Percentiles rank a stretch among this genome's conserved stretches.
Evolutionary conservation across 2,329 filamentous ascomycete species (phyloP).

Genomic region (Huntiella savannae): DNA sequence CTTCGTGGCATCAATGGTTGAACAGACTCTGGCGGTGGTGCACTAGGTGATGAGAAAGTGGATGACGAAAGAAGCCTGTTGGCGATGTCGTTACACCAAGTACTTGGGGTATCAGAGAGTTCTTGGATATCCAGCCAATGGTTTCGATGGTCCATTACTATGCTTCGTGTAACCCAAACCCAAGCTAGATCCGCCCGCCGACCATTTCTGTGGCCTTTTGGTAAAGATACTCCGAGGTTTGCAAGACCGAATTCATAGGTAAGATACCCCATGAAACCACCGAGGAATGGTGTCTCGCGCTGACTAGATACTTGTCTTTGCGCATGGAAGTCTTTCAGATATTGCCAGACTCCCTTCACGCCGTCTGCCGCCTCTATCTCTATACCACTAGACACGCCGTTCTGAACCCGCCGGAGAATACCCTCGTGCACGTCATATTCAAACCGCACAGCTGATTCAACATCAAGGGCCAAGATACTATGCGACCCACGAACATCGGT

Average conservation of each 20-base stretch:
- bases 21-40: background rate
- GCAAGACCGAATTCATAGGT: slow-evolving; percentile 67
- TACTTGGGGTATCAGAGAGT: slow-evolving; percentile 12
- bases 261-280: slow-evolving; percentile 67
- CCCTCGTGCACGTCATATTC: slow-evolving; percentile 28
- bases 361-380: too few relatives aligned
- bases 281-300: slow-evolving; percentile 41
- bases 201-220: slow-evolving; percentile 13
- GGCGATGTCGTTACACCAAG: slow-evolving; percentile 1
- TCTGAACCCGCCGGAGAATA: too few relatives aligned
- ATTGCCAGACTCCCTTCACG: background rate
- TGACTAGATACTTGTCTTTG: background rate
- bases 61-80: slow-evolving; percentile 12
- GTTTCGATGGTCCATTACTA: slow-evolving; percentile 55
- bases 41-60: slow-evolving; percentile 14
- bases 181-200: slow-evolving; percentile 50
- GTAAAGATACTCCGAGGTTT: slow-evolving; percentile 30
- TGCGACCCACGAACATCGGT: slow-evolving; percentile 38
- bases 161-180: slow-evolving; percentile 55
- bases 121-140: slow-evolving; percentile 48
- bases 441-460: slow-evolving; percentile 35
- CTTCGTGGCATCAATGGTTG: background rate
- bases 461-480: slow-evolving; percentile 54
- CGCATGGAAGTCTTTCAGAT: background rate
- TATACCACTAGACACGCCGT: too few relatives aligned